Base-by-base conservation (phyloP, 345 rosid species). In the Gossypium ekmanianum region DNA sequence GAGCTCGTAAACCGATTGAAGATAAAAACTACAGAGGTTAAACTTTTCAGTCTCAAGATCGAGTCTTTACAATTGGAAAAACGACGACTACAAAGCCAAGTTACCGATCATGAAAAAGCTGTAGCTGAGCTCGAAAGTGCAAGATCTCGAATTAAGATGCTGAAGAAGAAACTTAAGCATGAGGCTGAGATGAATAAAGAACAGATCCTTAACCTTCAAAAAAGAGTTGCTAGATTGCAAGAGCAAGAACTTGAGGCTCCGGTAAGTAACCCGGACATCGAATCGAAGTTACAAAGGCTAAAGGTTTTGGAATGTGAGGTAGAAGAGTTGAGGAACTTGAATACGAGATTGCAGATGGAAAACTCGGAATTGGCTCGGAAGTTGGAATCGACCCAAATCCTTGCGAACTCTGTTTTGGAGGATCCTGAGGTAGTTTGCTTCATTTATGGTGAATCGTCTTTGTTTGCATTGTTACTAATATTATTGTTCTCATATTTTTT, bases 1-100 rank as follows among this genome's bases (percentile, higher is more conserved):
- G 99, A 95, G 83, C 89, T 95, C 39, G 85, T 90, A 69, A 95
- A 92, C 83, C 88, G 92, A 29, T 71, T 95, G 79, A 93, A 90
- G 82, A 76, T 90, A 72, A 91, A 84, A 69, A 86, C 82, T 69
- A 81, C 85, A 88, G 97, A 95, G 84, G 86, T 86, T 72, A 88
- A 86, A 84, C 87, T 91, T 64, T 83, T 91, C 61, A 78, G 78
- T 34, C 81, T 89, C 14, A 95, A 93, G 85, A 90, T 95, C 4
- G 89, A 91, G 72, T 85, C 97, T 5, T 82, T 93, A 48, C 86
- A 81, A 84, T 83, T 84, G 0, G 93, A 91, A 70, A 95, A 95
- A 41, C 76, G 77, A 68, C 88, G 85, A 75, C 85, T 95, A 14
- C 83, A 88, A 82, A 83, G 83, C 17, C 93, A 89, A 77, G 83